Evolutionary conservation across 2,329 filamentous ascomycete species (phyloP), one percentile per base, ranked within the genome.

Genomic region (Trichoderma hamatum): DNA sequence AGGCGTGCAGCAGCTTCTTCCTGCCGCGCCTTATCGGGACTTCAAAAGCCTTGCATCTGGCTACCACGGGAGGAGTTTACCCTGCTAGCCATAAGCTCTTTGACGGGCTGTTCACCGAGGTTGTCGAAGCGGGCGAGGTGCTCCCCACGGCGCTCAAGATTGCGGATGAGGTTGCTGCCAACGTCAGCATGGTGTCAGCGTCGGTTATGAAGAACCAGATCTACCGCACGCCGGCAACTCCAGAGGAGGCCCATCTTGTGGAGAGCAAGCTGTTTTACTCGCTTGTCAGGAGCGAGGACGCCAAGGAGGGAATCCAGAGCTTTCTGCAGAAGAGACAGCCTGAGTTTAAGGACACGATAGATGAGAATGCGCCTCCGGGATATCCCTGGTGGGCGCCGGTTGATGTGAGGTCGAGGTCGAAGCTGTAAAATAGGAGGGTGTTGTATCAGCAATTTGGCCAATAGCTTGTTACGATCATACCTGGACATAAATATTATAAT

Each of bases 161-260:
- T 32, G 91, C 91, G 1, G 83, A 84, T 26, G 90, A 92, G 64
- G 85, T 93, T 55, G 89, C 87, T 1, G 80, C 80, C 73, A 91
- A 92, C 73, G 89, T 89, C 30, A 92, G 89, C 73, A 80, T 80
- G 1, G 86, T 93, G 32, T 86, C 88, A 32, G 87, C 86, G 10
- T 84, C 86, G 72, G 75, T 93, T 68, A 93, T 92, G 86, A 86
- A 87, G 75, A 91, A 93, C 74, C 78, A 94, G 81, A 89, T 94
- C 82, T 92, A 85, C 73, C 80, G 87, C 34, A 84, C 84, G 43
- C 82, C 84, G 0, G 82, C 80, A 21, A 87, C 84, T 26, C 86
- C 90, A 0, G 92, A 94, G 80, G 89, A 84, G 61, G 87, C 90
- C 67, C 90, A 93, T 81, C 78, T 93, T 72, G 79, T 94, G 34